These are phyloP conservation scores for Tagetes erecta DNA, from an alignment of 129 eudicot genomes.

Conservation along the genomic window DNA sequence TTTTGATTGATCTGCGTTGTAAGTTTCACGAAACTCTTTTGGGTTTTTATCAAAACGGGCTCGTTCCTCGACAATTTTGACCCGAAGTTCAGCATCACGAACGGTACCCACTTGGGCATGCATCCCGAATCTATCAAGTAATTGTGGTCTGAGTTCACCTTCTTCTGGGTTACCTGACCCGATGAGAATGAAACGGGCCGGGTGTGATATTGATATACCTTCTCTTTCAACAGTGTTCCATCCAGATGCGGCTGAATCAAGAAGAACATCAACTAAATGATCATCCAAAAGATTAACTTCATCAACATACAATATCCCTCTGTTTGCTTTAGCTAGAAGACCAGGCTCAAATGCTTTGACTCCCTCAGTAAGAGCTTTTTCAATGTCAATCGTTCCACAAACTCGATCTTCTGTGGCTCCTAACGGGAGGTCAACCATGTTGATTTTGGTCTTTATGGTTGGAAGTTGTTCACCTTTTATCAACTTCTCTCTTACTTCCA, in stretches of 20 bases:
- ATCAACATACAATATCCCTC: conserved; percentile 82
- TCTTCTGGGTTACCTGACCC: conserved; percentile 88
- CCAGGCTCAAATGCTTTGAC: conserved; percentile 97
- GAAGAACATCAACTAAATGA: conserved; percentile 79
- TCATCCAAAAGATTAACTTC: conserved; percentile 86
- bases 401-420: conserved; percentile 96
- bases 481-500: conserved; percentile 80
- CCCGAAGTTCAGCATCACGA: conserved; percentile 83
- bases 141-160: conserved; percentile 84
- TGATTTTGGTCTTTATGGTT: conserved; percentile 66
- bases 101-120: conserved; percentile 94
- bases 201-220: conserved; percentile 89
- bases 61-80: conserved; percentile 86
- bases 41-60: conserved; percentile 84
- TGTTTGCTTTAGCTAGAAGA: conserved; percentile 86
- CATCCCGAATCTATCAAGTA: conserved; percentile 90
- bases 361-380: conserved; percentile 89
- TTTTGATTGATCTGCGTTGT: conserved; percentile 68
- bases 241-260: conserved; percentile 94
- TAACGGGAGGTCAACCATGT: conserved; percentile 96
- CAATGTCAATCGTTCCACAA: conserved; percentile 91
- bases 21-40: conserved; percentile 62
- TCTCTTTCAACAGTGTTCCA: conserved; percentile 94
- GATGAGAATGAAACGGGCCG: conserved; percentile 80
- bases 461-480: conserved; percentile 67